Evolutionary conservation across 2,329 filamentous ascomycete genomes (phyloP).

Genomic region (Penicillium griseofulvum): DNA sequence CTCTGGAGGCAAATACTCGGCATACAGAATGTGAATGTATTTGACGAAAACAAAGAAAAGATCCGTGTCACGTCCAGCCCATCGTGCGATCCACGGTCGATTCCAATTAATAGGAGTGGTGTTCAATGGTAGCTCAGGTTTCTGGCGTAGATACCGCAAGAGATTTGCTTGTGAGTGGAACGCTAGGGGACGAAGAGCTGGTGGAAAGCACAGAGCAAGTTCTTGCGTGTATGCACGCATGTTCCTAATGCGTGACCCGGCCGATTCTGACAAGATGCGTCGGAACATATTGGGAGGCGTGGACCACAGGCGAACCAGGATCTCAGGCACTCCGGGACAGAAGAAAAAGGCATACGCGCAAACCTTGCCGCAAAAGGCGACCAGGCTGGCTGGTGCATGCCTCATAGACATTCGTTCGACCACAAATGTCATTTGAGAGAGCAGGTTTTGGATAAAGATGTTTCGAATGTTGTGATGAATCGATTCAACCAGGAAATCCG

Average conservation of each 20-base stretch:
- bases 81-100: conserved; percentile 78
- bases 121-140: conserved; percentile 64
- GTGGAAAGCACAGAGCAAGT: conserved; percentile 68
- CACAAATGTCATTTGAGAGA: conserved; percentile 81
- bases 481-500: conserved; percentile 70
- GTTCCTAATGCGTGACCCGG: conserved; percentile 55
- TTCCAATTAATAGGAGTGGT: conserved; percentile 77
- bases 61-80: conserved; percentile 84
- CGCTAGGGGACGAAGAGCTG: conserved; percentile 59
- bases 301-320: conserved; percentile 78
- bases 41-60: conserved; percentile 90
- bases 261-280: conserved; percentile 68
- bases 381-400: conserved; percentile 67
- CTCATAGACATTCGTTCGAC: conserved; percentile 83
- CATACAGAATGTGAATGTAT: conserved; percentile 75
- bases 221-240: conserved; percentile 58
- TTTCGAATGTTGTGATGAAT: conserved; percentile 85
- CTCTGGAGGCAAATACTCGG: conserved; percentile 65
- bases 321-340: conserved; percentile 78
- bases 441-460: conserved; percentile 78
- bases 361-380: conserved; percentile 85
- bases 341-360: conserved; percentile 94
- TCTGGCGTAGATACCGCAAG: conserved; percentile 61
- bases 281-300: conserved; percentile 67
- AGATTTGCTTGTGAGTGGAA: conserved; percentile 62